Evolutionary conservation across 1,284 basidiomycete species (phyloP).

Genomic region (Trichosporon ovoides): DNA sequence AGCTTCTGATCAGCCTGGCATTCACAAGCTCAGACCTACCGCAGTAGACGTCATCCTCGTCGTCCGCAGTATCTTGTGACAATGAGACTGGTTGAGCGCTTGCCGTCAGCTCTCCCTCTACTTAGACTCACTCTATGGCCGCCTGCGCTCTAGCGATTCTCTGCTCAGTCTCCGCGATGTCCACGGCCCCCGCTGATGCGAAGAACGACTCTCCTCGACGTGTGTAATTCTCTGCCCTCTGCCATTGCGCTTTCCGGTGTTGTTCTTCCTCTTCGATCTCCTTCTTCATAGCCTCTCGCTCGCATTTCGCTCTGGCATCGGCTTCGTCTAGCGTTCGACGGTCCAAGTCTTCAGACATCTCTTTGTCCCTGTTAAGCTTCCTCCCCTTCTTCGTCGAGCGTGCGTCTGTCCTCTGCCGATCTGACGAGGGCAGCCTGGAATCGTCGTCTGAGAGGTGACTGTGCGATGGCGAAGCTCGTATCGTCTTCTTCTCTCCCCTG

Average conservation of each 20-base stretch:
- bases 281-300: neutral
- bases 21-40: neutral
- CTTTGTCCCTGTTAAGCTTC: neutral
- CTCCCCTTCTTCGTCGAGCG: neutral
- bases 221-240: neutral
- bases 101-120: neutral
- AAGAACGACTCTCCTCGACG: neutral
- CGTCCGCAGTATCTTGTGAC: neutral
- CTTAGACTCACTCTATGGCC: neutral
- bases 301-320: neutral
- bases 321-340: neutral
- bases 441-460: neutral
- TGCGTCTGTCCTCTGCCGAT: neutral
- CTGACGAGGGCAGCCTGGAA: neutral
- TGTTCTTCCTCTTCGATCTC: neutral
- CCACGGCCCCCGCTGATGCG: neutral
- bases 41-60: constrained; percentile 8
- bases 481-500: too few relatives aligned
- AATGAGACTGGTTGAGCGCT: neutral
- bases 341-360: neutral
- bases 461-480: neutral
- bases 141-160: neutral
- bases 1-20: neutral
- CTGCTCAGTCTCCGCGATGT: neutral
- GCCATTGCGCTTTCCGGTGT: neutral